These are phyloP conservation scores for Chaetomidium leptoderma DNA, from an alignment of 495 filamentous ascomycete species.

Conservation along the genomic window DNA sequence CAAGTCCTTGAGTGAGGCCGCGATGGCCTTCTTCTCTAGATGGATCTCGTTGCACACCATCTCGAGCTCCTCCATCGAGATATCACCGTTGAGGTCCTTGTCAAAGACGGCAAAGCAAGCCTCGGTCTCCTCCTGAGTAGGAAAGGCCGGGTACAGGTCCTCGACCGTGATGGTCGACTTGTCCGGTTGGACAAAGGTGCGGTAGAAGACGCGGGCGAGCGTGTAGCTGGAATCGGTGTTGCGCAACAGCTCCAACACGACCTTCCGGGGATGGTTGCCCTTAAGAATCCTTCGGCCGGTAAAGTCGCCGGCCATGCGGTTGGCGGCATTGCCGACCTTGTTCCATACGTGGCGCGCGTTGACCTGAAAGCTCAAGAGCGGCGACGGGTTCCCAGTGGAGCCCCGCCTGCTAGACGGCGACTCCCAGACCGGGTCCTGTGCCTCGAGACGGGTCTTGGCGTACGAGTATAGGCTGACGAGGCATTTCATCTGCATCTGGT, in stretches of 20 bases:
- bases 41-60: conserved; percentile 92
- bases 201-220: conserved; percentile 87
- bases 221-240: conserved; percentile 74
- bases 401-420: conserved; percentile 22
- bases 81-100: conserved; percentile 94
- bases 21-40: conserved; percentile 90
- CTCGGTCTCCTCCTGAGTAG: conserved; percentile 82
- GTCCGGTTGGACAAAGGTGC: conserved; percentile 73
- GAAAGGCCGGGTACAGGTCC: conserved; percentile 75
- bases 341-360: conserved; percentile 68
- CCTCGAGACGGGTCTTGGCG: conserved; percentile 67
- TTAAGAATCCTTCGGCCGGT: conserved; percentile 71
- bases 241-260: conserved; percentile 70
- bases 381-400: conserved; percentile 63
- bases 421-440: conserved; percentile 62
- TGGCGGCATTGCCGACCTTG: conserved; percentile 83
- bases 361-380: conserved; percentile 62
- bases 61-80: conserved; percentile 93
- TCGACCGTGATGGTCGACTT: conserved; percentile 70
- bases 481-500: conserved; percentile 61
- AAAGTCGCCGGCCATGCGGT: conserved; percentile 90
- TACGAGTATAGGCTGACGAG: conserved; percentile 67
- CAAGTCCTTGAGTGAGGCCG: conserved; percentile 87
- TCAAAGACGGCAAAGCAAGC: conserved; percentile 92
- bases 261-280: conserved; percentile 79